Evolutionary conservation across 1,284 basidiomycete genomes (phyloP), one percentile per base, ranked within the genome.

Genomic region (Trametes hirsuta): DNA sequence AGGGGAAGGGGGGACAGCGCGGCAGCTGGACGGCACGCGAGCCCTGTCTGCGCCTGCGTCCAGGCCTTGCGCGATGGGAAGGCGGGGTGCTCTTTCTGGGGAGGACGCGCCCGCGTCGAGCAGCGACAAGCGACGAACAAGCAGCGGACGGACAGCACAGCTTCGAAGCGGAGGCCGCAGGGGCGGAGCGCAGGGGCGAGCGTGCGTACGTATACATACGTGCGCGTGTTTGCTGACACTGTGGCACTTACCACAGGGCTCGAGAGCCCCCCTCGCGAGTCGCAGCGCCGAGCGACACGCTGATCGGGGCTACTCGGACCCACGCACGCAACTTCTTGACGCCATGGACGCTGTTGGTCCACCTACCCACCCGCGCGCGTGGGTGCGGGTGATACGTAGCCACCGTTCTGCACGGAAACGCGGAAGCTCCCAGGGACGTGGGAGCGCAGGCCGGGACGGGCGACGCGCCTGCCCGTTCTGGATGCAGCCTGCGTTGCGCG

Each of bases 301-400:
- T 4, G 30, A 30, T 30, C 30, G 30, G 30, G 39, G 51, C 48
- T 34, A 58, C 39, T 39, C 50, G 60, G 55, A 58, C 55, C 58
- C 60, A 58, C 50, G 56, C 49, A 47, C 47, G 55, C 46, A 51
- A 58, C 58, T 4, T 3, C 12, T 40, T 40, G 39, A 44, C n/a
- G 36, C 44, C 18, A 18, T 53, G 41, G 34, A 18, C 50, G 41
- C 48, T 59, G 58, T 62, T 59, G 63, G 63, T 62, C 59, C 60
- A 58, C 18, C 18, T 18, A 18, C 18, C n/a, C 34, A 24, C 47
- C 46, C 42, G 22, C 41, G 47, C 35, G 40, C 5, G 44, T 40
- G 18, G 18, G 18, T 18, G 18, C 18, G 18, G 18, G 18, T 18
- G 18, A 18, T 12, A 46, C 39, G 46, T 34, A 36, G 47, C 6